These are phyloP conservation scores for Euryodendron excelsum DNA, from an alignment of 148 eudicot species.

Conservation along the genomic window DNA sequence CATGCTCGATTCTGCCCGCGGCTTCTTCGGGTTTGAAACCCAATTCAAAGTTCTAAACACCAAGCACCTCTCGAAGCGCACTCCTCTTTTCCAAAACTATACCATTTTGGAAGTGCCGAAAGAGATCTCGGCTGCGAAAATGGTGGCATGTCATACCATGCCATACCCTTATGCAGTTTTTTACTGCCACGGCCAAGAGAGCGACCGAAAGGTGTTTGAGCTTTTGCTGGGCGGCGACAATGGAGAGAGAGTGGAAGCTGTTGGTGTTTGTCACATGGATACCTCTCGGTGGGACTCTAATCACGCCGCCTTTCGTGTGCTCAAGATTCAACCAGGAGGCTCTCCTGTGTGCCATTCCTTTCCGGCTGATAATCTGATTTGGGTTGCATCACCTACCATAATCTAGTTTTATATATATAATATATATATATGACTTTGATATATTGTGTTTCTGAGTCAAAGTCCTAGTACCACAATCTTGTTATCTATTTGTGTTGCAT, in stretches of 20 bases:
- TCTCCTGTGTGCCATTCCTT: conserved; percentile 67
- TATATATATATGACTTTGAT: too few species aligned
- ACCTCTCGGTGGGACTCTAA: conserved; percentile 50
- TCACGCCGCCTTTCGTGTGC: conserved; percentile 46
- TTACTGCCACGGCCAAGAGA: too few species aligned
- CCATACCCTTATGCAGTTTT: conserved; percentile 63
- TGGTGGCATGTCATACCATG: conserved; percentile 60
- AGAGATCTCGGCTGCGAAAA: conserved; percentile 35
- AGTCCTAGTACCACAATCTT: too few species aligned
- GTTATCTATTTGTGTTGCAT: too few species aligned
- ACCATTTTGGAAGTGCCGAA: conserved; percentile 35
- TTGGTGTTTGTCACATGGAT: conserved; percentile 53
- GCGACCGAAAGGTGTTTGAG: conserved; percentile 33
- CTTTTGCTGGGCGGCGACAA: conserved; percentile 33
- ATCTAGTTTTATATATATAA: too few species aligned
- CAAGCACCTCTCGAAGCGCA: conserved; percentile 20
- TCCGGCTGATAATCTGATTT: conserved; percentile 52
- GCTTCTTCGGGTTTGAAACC: conserved; percentile 19
- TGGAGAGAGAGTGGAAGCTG: conserved; percentile 27
- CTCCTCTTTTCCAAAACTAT: conserved; percentile 44
- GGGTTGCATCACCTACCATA: conserved; percentile 30
- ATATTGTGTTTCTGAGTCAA: too few species aligned
- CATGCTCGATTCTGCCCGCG: conserved; percentile 34
- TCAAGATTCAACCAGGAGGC: conserved; percentile 40
- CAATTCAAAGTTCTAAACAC: conserved; percentile 39